These are phyloP conservation scores for Pleodorina starrii DNA, from an alignment of 139 green algal genomes.

Conservation along the genomic window DNA sequence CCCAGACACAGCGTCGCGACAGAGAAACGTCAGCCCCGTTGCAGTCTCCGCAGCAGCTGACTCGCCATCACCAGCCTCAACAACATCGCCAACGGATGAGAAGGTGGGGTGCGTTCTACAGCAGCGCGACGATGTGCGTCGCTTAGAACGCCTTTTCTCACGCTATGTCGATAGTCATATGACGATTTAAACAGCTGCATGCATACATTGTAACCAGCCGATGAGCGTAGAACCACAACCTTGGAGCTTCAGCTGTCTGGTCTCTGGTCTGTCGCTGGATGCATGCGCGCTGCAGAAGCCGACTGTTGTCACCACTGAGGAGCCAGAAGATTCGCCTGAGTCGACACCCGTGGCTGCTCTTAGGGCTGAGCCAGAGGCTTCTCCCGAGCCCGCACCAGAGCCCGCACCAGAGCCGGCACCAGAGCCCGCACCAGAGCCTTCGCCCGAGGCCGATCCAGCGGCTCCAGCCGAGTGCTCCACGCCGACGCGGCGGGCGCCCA, in stretches of 20 bases:
- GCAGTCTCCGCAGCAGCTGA: not conserved
- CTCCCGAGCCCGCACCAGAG: not conserved
- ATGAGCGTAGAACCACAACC: too few species aligned
- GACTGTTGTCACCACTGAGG: not conserved
- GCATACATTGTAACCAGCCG: too few species aligned
- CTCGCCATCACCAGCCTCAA: conserved; percentile 37
- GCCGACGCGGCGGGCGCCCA: conserved; percentile 21
- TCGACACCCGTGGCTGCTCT: too few species aligned
- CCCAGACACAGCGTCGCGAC: conserved; percentile 14
- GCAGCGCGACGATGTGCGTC: not conserved
- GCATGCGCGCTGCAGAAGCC: not conserved
- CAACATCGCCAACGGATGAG: conserved; percentile 6
- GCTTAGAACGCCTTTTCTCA: not conserved
- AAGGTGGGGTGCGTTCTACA: not conserved
- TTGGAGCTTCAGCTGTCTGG: too few species aligned
- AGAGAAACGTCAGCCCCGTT: not conserved
- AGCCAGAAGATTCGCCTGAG: not conserved
- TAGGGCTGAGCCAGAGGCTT: too few species aligned
- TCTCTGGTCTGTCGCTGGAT: too few species aligned
- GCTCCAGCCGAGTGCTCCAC: not conserved
- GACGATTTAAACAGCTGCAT: too few species aligned
- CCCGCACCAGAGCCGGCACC: not conserved
- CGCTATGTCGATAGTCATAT: not conserved
- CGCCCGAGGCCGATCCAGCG: not conserved
- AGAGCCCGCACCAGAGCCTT: not conserved